These are phyloP conservation scores for Globisporangium acanthophoron DNA, from an alignment of 352 stramenopile genomes.

Conservation along the genomic window DNA sequence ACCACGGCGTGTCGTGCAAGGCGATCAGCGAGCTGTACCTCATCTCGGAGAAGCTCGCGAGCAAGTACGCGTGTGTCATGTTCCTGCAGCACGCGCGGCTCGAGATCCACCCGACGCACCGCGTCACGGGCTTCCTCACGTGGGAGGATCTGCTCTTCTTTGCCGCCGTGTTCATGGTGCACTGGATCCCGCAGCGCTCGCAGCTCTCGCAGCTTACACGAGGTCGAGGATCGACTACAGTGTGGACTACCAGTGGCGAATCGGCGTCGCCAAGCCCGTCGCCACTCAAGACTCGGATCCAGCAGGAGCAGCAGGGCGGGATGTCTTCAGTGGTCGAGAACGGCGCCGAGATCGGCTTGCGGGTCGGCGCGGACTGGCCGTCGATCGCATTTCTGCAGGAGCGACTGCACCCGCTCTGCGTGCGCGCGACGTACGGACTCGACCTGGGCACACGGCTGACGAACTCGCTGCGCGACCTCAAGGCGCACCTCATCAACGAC, in stretches of 20 bases:
- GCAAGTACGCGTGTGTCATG: slow-evolving; percentile 76
- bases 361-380: slow-evolving; percentile 36
- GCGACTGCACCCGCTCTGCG: slow-evolving; percentile 39
- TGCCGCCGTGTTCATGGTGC: slow-evolving; percentile 61
- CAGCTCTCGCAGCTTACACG: slow-evolving; percentile 26
- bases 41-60: slow-evolving; percentile 64
- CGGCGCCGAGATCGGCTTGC: slow-evolving; percentile 38
- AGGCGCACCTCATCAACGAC: slow-evolving; percentile 75
- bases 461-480: slow-evolving; percentile 66
- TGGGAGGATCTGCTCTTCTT: slow-evolving; percentile 73
- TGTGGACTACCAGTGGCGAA: not conserved
- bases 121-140: slow-evolving; percentile 45
- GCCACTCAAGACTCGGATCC: not conserved
- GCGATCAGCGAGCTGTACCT: slow-evolving; percentile 55
- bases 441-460: slow-evolving; percentile 59
- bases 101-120: slow-evolving; percentile 67
- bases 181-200: slow-evolving; percentile 67
- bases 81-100: slow-evolving; percentile 74
- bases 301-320: not conserved
- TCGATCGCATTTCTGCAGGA: slow-evolving; percentile 48
- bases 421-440: slow-evolving; percentile 49
- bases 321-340: slow-evolving; percentile 34
- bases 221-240: not conserved
- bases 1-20: slow-evolving; percentile 45
- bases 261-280: not conserved